Conservation (phyloP, 129 eudicot species). For the Flaveria bidentis region DNA sequence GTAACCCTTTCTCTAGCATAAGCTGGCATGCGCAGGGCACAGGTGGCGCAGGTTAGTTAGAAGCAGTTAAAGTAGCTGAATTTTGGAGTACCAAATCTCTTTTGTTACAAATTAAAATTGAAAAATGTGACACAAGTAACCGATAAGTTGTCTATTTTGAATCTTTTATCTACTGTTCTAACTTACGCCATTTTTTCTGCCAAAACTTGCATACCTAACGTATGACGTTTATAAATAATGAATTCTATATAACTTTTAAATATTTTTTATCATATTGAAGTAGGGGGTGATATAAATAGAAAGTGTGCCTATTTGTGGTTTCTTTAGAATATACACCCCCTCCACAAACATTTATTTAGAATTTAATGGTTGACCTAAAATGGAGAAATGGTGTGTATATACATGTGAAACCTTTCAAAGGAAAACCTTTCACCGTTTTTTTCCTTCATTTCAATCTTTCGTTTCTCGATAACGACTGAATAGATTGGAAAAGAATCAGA, state of each 20-base stretch:
- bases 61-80: constrained; percentile 30
- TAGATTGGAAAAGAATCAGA: background rate
- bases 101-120: background rate
- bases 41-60: constrained; percentile 23
- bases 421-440: constrained; percentile 8
- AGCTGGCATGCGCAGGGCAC: constrained; percentile 10
- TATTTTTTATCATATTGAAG: background rate
- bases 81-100: background rate
- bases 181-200: background rate
- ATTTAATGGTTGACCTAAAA: constrained; percentile 29
- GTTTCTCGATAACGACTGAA: background rate
- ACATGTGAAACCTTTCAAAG: background rate
- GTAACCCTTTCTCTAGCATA: background rate
- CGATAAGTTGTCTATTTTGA: background rate
- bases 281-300: constrained; percentile 16
- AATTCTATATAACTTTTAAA: too few relatives aligned
- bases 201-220: too few relatives aligned
- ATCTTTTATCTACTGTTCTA: background rate
- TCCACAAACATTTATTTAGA: constrained; percentile 27
- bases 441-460: constrained; percentile 15
- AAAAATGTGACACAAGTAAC: background rate
- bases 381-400: background rate
- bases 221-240: too few relatives aligned
- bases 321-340: constrained; percentile 19
- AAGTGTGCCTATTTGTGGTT: constrained; percentile 20